Conservation (phyloP, 1,284 basidiomycete species). For the Erythrobasidium hasegawianum region DNA sequence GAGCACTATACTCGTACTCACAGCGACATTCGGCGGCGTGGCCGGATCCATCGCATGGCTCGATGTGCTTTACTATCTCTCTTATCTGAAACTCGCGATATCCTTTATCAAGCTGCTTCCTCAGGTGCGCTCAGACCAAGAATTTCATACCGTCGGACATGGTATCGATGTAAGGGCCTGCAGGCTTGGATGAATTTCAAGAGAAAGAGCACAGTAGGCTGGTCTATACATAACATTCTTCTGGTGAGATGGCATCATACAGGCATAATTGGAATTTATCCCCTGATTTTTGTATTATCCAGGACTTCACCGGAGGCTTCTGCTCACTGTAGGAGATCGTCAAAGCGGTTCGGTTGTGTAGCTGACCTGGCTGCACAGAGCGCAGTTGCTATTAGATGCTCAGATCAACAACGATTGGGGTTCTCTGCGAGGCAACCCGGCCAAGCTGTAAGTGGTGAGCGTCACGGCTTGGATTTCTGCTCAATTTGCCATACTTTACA, state of each 20-base stretch:
- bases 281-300: no score
- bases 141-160: background rate
- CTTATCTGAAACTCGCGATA: constrained; percentile 50
- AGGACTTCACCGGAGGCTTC: constrained; percentile 28
- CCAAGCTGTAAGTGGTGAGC: constrained; percentile 44
- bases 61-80: constrained; percentile 45
- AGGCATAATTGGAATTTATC: no score
- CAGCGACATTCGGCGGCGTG: constrained; percentile 66
- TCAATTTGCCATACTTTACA: constrained; percentile 21
- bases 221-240: constrained; percentile 50
- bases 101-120: constrained; percentile 49
- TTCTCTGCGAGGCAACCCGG: constrained; percentile 46
- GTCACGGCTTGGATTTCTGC: no score
- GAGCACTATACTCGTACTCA: constrained; percentile 63
- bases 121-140: constrained; percentile 43
- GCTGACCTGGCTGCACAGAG: constrained; percentile 10
- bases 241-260: no score
- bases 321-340: constrained; percentile 19
- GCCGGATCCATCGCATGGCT: constrained; percentile 28
- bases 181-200: constrained; percentile 48
- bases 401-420: constrained; percentile 45
- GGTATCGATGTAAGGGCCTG: no score
- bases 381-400: constrained; percentile 46
- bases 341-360: background rate
- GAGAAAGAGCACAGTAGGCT: constrained; percentile 48